Conservation (phyloP, 176 grass and related monocot genomes). For the Aegilops bicornis region DNA sequence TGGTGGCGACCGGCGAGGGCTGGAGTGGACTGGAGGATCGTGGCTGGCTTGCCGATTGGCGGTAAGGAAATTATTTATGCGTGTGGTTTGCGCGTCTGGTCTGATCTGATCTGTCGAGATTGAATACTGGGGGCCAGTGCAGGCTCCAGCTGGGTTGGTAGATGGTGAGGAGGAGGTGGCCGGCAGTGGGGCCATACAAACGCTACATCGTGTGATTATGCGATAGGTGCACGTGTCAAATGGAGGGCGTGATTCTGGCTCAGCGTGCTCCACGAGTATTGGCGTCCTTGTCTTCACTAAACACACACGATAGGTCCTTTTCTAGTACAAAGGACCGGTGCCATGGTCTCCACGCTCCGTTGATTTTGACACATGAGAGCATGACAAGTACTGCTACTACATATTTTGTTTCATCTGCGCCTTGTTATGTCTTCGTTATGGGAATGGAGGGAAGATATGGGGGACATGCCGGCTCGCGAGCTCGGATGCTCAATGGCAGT, state of each 20-base stretch:
- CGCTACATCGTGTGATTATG: not conserved
- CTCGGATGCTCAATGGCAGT: no score
- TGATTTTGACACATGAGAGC: not conserved
- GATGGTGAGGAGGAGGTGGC: not conserved
- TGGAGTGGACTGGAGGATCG: not conserved
- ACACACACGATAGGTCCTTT: not conserved
- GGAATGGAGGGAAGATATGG: no score
- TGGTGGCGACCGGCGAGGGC: not conserved
- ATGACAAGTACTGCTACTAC: no score
- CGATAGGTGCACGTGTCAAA: not conserved
- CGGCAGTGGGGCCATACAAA: not conserved
- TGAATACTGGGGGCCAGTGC: not conserved
- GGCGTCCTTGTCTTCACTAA: not conserved
- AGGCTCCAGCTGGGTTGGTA: not conserved
- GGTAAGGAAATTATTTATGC: not conserved
- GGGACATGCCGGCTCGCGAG: no score
- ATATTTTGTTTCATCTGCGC: no score
- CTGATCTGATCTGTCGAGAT: not conserved
- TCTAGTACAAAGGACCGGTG: not conserved
- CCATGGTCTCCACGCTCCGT: not conserved
- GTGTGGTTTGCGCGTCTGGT: not conserved
- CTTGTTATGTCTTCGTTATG: no score
- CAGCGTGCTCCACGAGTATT: conserved; percentile 22
- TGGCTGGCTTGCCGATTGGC: not conserved
- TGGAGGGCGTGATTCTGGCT: not conserved